These are phyloP conservation scores for Calonectria hawksworthii DNA, from an alignment of 2,329 filamentous ascomycete genomes.

Conservation along the genomic window DNA sequence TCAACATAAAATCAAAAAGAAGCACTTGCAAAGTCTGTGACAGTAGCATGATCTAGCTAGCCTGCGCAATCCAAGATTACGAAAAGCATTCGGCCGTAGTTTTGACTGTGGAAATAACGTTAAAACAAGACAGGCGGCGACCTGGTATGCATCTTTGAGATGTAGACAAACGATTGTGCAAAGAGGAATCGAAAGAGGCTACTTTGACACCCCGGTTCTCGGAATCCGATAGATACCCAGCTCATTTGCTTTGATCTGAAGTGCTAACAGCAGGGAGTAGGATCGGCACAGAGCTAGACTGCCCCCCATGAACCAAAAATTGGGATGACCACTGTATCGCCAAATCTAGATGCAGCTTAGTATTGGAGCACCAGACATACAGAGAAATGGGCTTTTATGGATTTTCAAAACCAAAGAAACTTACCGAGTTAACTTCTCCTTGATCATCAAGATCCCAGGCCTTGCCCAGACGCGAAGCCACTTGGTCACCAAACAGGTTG, in stretches of 20 bases:
- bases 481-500: slow-evolving; percentile 53
- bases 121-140: too few relatives aligned
- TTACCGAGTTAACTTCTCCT: slow-evolving; percentile 28
- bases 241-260: slow-evolving; percentile 32
- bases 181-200: background rate
- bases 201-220: background rate
- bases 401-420: background rate
- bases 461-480: slow-evolving; percentile 43
- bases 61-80: too few relatives aligned
- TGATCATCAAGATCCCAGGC: slow-evolving; percentile 29
- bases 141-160: too few relatives aligned
- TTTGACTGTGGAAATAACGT: too few relatives aligned
- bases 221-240: background rate
- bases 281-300: slow-evolving; percentile 25
- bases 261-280: slow-evolving; percentile 25
- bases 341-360: slow-evolving; percentile 18
- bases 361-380: background rate
- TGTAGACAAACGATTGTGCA: background rate
- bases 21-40: too few relatives aligned
- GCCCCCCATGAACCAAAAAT: slow-evolving; percentile 32
- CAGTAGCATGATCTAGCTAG: too few relatives aligned
- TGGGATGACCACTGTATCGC: slow-evolving; percentile 28
- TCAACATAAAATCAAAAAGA: too few relatives aligned
- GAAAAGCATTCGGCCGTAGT: too few relatives aligned
- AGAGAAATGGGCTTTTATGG: background rate